phyloP scores from a whole-genome alignment of 768 basidiomycete species.

The Serpula lacrymans region DNA sequence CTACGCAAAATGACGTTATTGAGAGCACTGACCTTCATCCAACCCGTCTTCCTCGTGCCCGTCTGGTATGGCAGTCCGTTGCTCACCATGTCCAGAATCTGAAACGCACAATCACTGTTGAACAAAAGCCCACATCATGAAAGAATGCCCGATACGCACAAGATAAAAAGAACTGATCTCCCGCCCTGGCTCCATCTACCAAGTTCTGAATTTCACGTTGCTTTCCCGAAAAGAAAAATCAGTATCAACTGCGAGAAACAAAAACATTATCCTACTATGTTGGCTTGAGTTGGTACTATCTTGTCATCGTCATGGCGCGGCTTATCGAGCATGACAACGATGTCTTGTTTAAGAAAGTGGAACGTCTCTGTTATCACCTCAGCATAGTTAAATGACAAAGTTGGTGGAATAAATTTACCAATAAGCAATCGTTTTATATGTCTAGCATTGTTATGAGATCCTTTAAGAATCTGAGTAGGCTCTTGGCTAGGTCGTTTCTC shows the following conservation, averaged over 20 bases:
- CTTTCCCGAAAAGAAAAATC: background rate
- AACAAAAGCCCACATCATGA: no score
- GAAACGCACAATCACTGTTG: no score
- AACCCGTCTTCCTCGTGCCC: no score
- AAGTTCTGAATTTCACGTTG: constrained; percentile 6
- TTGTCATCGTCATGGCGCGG: background rate
- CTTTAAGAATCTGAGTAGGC: constrained; percentile 2
- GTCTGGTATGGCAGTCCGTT: no score
- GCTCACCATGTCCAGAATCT: no score
- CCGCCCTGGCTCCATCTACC: background rate
- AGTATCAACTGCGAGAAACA: background rate
- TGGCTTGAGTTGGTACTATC: background rate
- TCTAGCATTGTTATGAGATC: constrained; percentile 19
- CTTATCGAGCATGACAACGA: constrained; percentile 8
- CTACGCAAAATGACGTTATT: no score
- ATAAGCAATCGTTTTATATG: constrained; percentile 14
- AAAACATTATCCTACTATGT: constrained; percentile 3
- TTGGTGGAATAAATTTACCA: constrained; percentile 5
- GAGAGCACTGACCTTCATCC: no score
- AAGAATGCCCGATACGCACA: no score
- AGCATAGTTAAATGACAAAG: no score
- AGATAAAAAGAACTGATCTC: constrained; percentile 9
- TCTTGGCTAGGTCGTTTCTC: no score
- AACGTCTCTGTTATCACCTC: background rate
- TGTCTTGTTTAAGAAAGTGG: constrained; percentile 1